phyloP scores from a whole-genome alignment of 805 yeast species.

The Cyberlindnera maclurae region DNA sequence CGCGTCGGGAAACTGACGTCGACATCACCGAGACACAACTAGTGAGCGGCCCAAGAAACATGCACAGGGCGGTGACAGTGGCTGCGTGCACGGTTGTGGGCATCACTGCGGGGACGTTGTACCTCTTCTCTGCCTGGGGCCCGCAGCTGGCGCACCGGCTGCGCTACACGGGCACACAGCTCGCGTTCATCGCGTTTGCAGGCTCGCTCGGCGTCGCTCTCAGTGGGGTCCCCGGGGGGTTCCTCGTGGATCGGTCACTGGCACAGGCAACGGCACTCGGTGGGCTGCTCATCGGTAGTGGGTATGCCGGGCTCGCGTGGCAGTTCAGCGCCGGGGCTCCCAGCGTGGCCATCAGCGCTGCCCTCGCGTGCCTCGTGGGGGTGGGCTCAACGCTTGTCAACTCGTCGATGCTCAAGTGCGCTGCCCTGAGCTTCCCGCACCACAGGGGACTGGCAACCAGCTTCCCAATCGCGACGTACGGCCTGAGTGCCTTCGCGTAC shows the following conservation, averaged over 20 bases:
- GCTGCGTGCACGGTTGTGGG: conserved; percentile 30
- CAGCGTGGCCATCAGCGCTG: conserved; percentile 34
- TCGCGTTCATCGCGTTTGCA: conserved; percentile 56
- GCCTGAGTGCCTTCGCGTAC: conserved; percentile 63
- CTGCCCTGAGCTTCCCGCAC: conserved; percentile 62
- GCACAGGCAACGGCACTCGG: conserved; percentile 45
- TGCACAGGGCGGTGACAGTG: conserved; percentile 10
- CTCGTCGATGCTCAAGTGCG: conserved; percentile 62
- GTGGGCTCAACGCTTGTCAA: conserved; percentile 61
- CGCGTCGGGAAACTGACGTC: not conserved
- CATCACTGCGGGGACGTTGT: conserved; percentile 65
- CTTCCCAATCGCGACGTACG: conserved; percentile 67
- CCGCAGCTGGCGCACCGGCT: conserved; percentile 64
- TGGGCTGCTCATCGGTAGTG: conserved; percentile 39
- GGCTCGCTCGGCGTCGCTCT: conserved; percentile 63
- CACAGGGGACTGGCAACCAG: conserved; percentile 70
- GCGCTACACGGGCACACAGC: conserved; percentile 51
- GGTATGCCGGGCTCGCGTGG: conserved; percentile 47
- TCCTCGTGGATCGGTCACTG: conserved; percentile 61
- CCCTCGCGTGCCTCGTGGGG: conserved; percentile 52
- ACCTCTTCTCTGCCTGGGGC: conserved; percentile 68
- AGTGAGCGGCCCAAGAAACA: too few relatives aligned
- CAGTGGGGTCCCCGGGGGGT: conserved; percentile 63
- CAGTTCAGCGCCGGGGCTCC: conserved; percentile 40
- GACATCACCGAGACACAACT: too few relatives aligned